Conservation (phyloP, 2,329 filamentous ascomycete species). For the Diaporthe caulivora region DNA sequence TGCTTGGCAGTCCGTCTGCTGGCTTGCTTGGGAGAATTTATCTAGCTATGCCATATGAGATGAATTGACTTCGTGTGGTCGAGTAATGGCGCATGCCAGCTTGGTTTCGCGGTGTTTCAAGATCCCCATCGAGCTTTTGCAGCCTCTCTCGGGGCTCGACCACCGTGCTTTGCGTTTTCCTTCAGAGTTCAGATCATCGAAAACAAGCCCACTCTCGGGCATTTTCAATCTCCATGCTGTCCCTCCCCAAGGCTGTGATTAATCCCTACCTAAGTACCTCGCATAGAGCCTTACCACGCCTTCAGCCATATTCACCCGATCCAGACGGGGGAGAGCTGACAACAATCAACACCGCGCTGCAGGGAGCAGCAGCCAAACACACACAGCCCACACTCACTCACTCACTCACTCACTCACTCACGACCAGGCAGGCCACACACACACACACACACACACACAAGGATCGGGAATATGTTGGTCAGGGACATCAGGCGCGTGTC, state of each 20-base stretch:
- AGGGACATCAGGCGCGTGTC: conserved; percentile 24
- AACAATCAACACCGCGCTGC: not conserved
- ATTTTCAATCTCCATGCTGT: not conserved
- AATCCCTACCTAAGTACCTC: not conserved
- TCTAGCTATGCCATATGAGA: not conserved
- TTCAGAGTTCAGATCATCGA: conserved; percentile 11
- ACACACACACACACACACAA: not conserved
- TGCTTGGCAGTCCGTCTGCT: not conserved
- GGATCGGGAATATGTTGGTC: not conserved
- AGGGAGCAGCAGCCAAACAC: no score
- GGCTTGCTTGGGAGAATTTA: not conserved
- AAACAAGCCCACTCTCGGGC: not conserved
- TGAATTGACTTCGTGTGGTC: not conserved
- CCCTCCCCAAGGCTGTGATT: not conserved
- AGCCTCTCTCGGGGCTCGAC: no score
- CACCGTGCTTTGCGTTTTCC: not conserved
- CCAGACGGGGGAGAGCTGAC: not conserved
- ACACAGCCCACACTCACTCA: not conserved
- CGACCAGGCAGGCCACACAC: not conserved
- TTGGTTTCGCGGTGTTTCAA: conserved; percentile 28
- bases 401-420: not conserved
- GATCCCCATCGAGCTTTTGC: no score
- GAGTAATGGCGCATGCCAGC: conserved; percentile 12
- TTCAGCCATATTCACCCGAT: not conserved
- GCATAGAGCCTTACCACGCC: not conserved